Evolutionary conservation across 2,329 filamentous ascomycete genomes (phyloP).

Genomic region (Aspergillus fructus): DNA sequence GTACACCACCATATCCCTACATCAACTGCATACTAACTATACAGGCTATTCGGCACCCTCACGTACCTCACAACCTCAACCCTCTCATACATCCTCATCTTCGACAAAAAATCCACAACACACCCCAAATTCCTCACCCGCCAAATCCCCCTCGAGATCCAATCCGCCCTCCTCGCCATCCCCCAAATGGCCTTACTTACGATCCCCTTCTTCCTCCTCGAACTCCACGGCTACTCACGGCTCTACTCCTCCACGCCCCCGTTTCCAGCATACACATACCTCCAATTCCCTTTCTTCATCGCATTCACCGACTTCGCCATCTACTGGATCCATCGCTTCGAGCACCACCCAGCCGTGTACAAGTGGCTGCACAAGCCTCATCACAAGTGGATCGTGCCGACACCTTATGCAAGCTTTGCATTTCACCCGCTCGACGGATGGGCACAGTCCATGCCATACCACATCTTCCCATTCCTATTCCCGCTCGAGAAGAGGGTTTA

Average conservation of each 20-base stretch:
- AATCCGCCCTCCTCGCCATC: constrained; percentile 70
- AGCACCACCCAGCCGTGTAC: constrained; percentile 79
- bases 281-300: constrained; percentile 85
- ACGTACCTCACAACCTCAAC: constrained; percentile 58
- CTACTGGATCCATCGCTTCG: constrained; percentile 84
- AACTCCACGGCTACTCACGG: constrained; percentile 79
- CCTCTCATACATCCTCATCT: constrained; percentile 36
- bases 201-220: constrained; percentile 73
- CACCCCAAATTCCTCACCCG: constrained; percentile 94
- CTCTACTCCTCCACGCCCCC: constrained; percentile 79
- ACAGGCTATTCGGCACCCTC: constrained; percentile 60
- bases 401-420: constrained; percentile 84
- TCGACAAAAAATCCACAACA: constrained; percentile 81
- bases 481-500: constrained; percentile 89
- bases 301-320: constrained; percentile 83
- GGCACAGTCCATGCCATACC: constrained; percentile 83
- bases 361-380: constrained; percentile 91
- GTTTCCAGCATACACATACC: constrained; percentile 69
- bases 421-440: constrained; percentile 94
- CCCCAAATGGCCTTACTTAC: constrained; percentile 81
- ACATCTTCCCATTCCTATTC: constrained; percentile 87
- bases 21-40: constrained; percentile 48
- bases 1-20: constrained; percentile 53
- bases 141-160: constrained; percentile 81
- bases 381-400: constrained; percentile 99